Evolutionary conservation across 345 rosid species (phyloP).

Genomic region (Pistacia atlantica): DNA sequence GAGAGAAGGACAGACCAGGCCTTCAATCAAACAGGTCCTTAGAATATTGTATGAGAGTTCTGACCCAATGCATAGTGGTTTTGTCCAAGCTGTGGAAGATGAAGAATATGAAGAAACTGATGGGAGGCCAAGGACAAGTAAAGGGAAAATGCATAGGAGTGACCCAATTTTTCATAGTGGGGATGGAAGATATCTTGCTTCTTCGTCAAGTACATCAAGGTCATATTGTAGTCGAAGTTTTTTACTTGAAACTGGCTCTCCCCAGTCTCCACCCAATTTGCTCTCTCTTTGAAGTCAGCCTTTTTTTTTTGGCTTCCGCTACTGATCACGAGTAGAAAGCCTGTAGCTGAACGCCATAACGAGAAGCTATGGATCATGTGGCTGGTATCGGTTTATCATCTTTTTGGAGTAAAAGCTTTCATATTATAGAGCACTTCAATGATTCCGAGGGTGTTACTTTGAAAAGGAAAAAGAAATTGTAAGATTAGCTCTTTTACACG

Average conservation of each 20-base stretch:
- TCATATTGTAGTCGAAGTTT: constrained; percentile 89
- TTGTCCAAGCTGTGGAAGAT: constrained; percentile 63
- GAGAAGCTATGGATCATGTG: background rate
- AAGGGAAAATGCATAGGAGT: constrained; percentile 55
- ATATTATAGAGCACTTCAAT: background rate
- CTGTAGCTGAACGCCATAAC: background rate
- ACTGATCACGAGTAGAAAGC: constrained; percentile 3
- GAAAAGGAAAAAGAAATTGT: constrained; percentile 1
- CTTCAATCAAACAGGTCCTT: constrained; percentile 87
- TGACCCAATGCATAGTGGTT: constrained; percentile 75
- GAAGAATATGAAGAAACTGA: constrained; percentile 63
- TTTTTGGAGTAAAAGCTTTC: constrained; percentile 3
- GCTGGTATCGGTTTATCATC: constrained; percentile 1
- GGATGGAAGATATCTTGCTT: constrained; percentile 72
- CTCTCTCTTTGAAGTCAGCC: constrained; percentile 40
- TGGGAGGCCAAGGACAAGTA: constrained; percentile 58
- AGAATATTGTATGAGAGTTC: constrained; percentile 80
- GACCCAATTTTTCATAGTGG: constrained; percentile 54
- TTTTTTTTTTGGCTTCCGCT: constrained; percentile 8
- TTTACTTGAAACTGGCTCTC: constrained; percentile 81
- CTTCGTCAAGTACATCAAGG: constrained; percentile 91
- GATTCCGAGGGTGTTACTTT: background rate
- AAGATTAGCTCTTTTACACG: background rate
- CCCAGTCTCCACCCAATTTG: constrained; percentile 67
- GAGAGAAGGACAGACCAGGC: constrained; percentile 75